Percentiles rank a stretch among this genome's conserved stretches.
Evolutionary conservation across 305 asterid genomes (phyloP).

Genomic region (Fraxinus greggii): DNA sequence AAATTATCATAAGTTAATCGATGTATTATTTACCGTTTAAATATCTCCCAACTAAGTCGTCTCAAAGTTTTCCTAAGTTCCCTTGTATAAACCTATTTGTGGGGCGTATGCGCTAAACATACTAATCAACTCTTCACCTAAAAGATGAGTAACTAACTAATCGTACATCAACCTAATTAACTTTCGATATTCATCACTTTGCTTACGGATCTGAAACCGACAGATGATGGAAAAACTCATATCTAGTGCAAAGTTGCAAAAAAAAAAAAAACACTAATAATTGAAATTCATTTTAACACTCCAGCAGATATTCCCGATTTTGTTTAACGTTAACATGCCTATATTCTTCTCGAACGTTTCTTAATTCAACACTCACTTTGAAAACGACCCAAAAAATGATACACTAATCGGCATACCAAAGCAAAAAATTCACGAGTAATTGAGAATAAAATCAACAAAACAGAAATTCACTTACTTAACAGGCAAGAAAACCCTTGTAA

Average conservation of each 20-base stretch:
- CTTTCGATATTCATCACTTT: not conserved
- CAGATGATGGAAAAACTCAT: not conserved
- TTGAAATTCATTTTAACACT: not conserved
- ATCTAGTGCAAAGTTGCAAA: not conserved
- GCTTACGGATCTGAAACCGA: not conserved
- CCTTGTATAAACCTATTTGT: not conserved
- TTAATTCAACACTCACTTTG: not conserved
- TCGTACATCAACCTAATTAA: not conserved
- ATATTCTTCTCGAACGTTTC: not conserved
- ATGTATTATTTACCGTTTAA: not conserved
- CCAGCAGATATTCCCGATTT: not conserved
- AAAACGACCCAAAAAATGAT: not conserved
- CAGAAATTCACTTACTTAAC: conserved; percentile 29
- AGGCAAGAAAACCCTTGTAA: conserved; percentile 45
- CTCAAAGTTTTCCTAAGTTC: not conserved
- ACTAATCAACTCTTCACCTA: not conserved
- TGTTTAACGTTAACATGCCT: not conserved
- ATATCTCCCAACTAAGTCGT: not conserved
- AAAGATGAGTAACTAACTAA: not conserved
- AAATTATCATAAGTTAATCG: not conserved
- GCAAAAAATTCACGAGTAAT: not conserved
- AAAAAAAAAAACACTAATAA: not conserved
- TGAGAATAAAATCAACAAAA: not conserved
- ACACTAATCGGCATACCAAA: not conserved
- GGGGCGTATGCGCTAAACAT: not conserved